These are phyloP conservation scores for Proteromonas lacertae DNA, from an alignment of 352 stramenopile genomes.

Conservation along the genomic window DNA sequence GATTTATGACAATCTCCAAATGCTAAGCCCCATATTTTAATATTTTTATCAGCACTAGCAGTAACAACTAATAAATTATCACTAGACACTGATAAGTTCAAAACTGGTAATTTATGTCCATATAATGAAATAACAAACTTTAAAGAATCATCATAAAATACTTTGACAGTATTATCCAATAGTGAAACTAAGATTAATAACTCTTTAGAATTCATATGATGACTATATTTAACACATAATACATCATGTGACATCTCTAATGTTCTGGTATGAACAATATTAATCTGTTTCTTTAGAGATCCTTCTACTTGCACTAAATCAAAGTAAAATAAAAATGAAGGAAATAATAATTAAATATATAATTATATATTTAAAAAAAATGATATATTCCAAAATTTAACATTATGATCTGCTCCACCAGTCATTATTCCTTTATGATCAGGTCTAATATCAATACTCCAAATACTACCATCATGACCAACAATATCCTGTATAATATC, in stretches of 20 bases:
- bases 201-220: slow-evolving; percentile 8
- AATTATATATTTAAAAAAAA: too few species aligned
- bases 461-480: slow-evolving; percentile 56
- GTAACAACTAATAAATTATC: slow-evolving; percentile 87
- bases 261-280: slow-evolving; percentile 60
- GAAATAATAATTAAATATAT: slow-evolving; percentile 5
- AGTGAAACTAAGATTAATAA: slow-evolving; percentile 46
- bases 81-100: slow-evolving; percentile 80
- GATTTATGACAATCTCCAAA: slow-evolving; percentile 97
- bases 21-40: slow-evolving; percentile 96
- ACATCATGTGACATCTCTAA: slow-evolving; percentile 96
- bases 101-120: slow-evolving; percentile 87
- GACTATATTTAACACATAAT: slow-evolving; percentile 59
- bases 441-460: slow-evolving; percentile 67
- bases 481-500: slow-evolving; percentile 44
- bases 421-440: slow-evolving; percentile 60
- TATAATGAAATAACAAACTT: slow-evolving; percentile 97
- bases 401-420: slow-evolving; percentile 69
- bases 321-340: background rate
- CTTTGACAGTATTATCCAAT: slow-evolving; percentile 86
- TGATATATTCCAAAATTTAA: slow-evolving; percentile 97
- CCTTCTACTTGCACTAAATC: background rate
- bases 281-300: slow-evolving; percentile 15
- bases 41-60: slow-evolving; percentile 85
- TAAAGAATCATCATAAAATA: slow-evolving; percentile 96